Percentiles rank a stretch among this genome's conserved stretches.
These are phyloP conservation scores for Tremellales sp. DNA, from an alignment of 1,284 basidiomycete species.

Conservation along the genomic window DNA sequence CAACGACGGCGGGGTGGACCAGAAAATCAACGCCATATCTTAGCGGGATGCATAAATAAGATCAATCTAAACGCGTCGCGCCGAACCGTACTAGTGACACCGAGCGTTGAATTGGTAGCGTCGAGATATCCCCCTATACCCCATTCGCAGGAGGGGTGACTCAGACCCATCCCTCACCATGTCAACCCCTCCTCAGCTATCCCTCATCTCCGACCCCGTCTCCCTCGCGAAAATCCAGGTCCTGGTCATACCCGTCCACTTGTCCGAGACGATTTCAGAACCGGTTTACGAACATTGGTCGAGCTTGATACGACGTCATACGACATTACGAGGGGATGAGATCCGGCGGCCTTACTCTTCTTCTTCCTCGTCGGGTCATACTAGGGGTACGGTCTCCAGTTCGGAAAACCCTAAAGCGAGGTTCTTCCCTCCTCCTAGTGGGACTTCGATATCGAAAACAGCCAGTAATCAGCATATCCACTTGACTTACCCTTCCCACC, in stretches of 20 bases:
- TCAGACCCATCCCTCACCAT: conserved; percentile 6
- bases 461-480: conserved; percentile 39
- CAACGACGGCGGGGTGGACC: no score
- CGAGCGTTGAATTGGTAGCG: no score
- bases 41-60: no score
- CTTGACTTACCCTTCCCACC: conserved; percentile 29
- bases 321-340: conserved; percentile 39
- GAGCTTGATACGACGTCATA: conserved; percentile 27
- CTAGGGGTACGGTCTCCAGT: no score
- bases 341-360: conserved; percentile 18
- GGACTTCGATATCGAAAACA: conserved; percentile 25
- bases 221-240: conserved; percentile 43
- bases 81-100: no score
- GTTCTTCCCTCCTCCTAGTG: conserved; percentile 30
- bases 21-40: no score
- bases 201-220: conserved; percentile 38
- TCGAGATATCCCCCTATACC: no score
- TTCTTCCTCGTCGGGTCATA: conserved; percentile 4
- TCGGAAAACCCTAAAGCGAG: conserved; percentile 17
- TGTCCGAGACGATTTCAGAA: conserved; percentile 8
- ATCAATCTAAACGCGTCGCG: neutral
- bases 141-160: no score
- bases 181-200: conserved; percentile 17
- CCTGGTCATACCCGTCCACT: conserved; percentile 45
- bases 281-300: conserved; percentile 27